Evolutionary conservation across 1,139 yeast genomes (phyloP), one percentile per base, ranked within the genome.

Genomic region (Yamadazyma aaseri): DNA sequence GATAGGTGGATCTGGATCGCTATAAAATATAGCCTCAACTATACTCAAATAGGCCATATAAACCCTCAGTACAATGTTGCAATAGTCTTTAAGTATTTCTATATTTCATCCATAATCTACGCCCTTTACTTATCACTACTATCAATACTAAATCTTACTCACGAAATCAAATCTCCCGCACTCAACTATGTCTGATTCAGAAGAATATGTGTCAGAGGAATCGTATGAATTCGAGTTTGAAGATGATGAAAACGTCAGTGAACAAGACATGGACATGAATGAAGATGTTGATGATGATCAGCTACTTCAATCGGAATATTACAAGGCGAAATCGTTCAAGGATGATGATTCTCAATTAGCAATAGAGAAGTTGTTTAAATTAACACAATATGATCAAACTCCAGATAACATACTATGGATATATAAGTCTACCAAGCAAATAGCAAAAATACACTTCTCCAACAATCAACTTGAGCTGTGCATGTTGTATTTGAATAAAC

Each of bases 151-250:
- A n/a, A n/a, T n/a, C n/a, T n/a, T n/a, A n/a, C n/a, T n/a, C n/a
- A n/a, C n/a, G n/a, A n/a, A n/a, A n/a, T n/a, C n/a, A n/a, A n/a
- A n/a, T n/a, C n/a, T n/a, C 10, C 10, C 21, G 21, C 21, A 18
- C 21, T 10, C 21, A 7, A 17, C 23, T n/a, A 76, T 76, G 81
- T 73, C 79, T 3, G 81, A 76, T 47, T 79, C 73, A 34, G 78
- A 71, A 29, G 78, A 71, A 28, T 76, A 64, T 47, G 63, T 70
- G 55, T 73, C 80, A 16, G 80, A 79, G 44, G 85, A 75, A 62
- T 76, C 78, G 39, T 79, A 76, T 46, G 85, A 80, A 50, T 80
- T 79, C 47, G 86, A 80, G 45, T 79, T 78, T 44, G 82, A 76
- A 41, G 81, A 76, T 29, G 81, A 76, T 29, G 73, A 68, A 26